Evolutionary conservation across 805 yeast species (phyloP).

Genomic region (Myxozyma melibiosi): DNA sequence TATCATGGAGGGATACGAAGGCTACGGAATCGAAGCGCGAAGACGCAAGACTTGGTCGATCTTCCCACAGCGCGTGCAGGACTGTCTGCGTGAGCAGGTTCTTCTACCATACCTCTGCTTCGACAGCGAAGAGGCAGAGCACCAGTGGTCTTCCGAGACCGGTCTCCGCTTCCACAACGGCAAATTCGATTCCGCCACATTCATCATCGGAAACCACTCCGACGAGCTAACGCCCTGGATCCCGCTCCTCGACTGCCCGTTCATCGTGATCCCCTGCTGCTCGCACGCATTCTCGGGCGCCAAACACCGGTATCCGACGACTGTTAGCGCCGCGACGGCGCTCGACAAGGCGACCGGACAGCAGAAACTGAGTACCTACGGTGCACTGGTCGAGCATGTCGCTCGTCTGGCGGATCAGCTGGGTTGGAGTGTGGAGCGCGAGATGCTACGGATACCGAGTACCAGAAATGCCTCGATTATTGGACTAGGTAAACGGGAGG

Average conservation of each 20-base stretch:
- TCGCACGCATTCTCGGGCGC: slow-evolving; percentile 84
- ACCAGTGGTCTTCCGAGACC: neutral
- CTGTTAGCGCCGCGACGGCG: neutral
- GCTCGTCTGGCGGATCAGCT: slow-evolving; percentile 63
- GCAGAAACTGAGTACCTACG: slow-evolving; percentile 57
- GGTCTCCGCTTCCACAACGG: slow-evolving; percentile 23
- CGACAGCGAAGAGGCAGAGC: neutral
- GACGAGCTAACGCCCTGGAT: slow-evolving; percentile 97
- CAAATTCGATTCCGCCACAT: slow-evolving; percentile 64
- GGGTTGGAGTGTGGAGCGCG: slow-evolving; percentile 87
- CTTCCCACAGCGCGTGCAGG: slow-evolving; percentile 67
- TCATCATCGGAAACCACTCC: slow-evolving; percentile 90
- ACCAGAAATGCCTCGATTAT: slow-evolving; percentile 90
- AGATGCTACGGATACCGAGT: slow-evolving; percentile 89
- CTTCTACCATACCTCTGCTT: slow-evolving; percentile 60
- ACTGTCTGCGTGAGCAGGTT: slow-evolving; percentile 68
- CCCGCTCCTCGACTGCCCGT: slow-evolving; percentile 78
- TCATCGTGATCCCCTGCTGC: slow-evolving; percentile 92
- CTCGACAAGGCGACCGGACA: neutral
- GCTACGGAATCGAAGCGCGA: slow-evolving; percentile 88
- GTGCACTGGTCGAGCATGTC: slow-evolving; percentile 83
- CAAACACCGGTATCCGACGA: slow-evolving; percentile 58
- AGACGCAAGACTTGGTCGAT: slow-evolving; percentile 83
- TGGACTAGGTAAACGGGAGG: slow-evolving; percentile 54
- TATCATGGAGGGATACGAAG: slow-evolving; percentile 74